Evolutionary conservation across 106 monocot genomes (phyloP).

Genomic region (Iris macrosiphon): DNA sequence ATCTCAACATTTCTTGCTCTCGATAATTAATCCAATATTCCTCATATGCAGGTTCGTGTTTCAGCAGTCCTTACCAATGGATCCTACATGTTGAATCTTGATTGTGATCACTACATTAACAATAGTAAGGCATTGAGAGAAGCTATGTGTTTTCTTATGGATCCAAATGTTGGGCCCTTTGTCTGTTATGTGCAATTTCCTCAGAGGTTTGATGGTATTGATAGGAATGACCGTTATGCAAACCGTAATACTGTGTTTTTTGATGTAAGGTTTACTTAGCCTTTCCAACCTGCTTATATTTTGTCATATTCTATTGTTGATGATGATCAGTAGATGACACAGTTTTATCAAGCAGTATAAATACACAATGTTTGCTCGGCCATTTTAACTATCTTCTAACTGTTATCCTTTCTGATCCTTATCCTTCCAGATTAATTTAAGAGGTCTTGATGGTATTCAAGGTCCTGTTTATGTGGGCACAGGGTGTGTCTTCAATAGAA

Average conservation of each 20-base stretch:
- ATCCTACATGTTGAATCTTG: conserved; percentile 64
- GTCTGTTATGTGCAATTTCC: conserved; percentile 84
- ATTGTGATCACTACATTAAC: conserved; percentile 87
- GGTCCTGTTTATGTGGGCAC: conserved; percentile 91
- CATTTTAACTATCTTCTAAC: background rate
- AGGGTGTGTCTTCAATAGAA: conserved; percentile 58
- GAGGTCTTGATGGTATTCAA: conserved; percentile 85
- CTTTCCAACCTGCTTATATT: conserved; percentile 5
- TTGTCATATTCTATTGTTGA: background rate
- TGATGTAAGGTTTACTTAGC: conserved; percentile 41
- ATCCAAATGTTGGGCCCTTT: conserved; percentile 51
- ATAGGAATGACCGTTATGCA: conserved; percentile 68
- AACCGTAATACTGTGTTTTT: conserved; percentile 84
- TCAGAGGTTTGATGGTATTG: conserved; percentile 80
- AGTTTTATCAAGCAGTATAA: background rate
- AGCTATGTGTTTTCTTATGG: conserved; percentile 88
- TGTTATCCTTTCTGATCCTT: background rate
- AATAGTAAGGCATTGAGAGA: conserved; percentile 80
- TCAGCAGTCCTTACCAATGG: conserved; percentile 78
- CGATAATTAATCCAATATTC: no score
- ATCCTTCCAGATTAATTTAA: conserved; percentile 58
- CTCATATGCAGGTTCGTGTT: conserved; percentile 46
- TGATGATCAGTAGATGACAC: background rate
- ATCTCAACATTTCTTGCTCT: background rate
- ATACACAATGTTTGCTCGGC: no score